Evolutionary conservation across 148 eudicot genomes (phyloP), one percentile per base, ranked within the genome.

Genomic region (Rhododendron williamsianum): DNA sequence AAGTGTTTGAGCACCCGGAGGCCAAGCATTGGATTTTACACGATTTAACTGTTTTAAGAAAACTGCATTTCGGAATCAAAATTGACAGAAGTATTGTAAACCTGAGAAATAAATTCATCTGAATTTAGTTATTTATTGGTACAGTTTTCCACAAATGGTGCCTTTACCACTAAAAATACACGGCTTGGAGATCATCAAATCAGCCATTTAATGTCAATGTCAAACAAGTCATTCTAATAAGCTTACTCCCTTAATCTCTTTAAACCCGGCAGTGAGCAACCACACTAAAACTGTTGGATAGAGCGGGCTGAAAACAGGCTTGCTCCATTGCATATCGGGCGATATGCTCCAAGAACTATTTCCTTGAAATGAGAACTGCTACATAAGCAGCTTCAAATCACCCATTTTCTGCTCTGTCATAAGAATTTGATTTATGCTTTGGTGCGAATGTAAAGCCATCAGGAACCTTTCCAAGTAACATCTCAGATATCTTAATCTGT

Each of bases 391-490:
- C 72, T 8, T 10, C 38, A 84, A 84, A 87, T 94, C 81, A 96
- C 52, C 99, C 99, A 81, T 97, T 97, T 87, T 97, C 99, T 23
- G 98, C 96, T 81, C 90, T 93, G 88, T 97, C 98, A 77, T 95
- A 94, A 46, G 98, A 94, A 85, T 97, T 97, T 5, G 99, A 97
- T 88, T 97, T 97, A 87, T 97, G 99, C 89, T 97, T 97, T 18
- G 99, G 99, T 19, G 99, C 85, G 84, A 97, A 97, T 49, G 92
- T 84, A 89, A 94, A 97, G 79, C 91, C 94, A 60, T 90, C 78
- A 54, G 99, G 99, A 82, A 95, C 98, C 90, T 97, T 97, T 84
- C 99, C 99, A 15, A 97, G 95, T 86, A 97, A 84, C 93, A 95
- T 87, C 87, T 97, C 99, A 16, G 99, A 92, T 43, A 97, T 93